Percentiles rank a stretch among this genome's conserved stretches.
These are phyloP conservation scores for Catunica adiposa DNA, from an alignment of 2,329 filamentous ascomycete species.

Conservation along the genomic window DNA sequence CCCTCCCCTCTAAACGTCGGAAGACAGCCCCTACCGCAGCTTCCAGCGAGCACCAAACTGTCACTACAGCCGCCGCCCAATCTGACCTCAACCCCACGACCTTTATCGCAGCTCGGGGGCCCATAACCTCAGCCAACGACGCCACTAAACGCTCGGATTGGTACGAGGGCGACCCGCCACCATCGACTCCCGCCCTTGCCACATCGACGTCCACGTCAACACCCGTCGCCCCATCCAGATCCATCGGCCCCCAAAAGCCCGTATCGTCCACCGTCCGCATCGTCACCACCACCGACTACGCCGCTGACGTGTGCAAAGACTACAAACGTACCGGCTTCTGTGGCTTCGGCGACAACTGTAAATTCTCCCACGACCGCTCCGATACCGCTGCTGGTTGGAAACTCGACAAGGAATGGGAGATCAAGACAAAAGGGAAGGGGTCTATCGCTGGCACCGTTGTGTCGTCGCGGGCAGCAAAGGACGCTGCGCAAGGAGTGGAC, in stretches of 20 bases:
- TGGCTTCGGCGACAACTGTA: constrained; percentile 55
- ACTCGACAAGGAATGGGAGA: constrained; percentile 87
- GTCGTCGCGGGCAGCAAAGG: constrained; percentile 38
- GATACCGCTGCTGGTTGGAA: constrained; percentile 90
- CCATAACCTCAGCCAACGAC: constrained; percentile 59
- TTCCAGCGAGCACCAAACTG: constrained; percentile 14
- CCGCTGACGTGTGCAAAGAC: constrained; percentile 89
- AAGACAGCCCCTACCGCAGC: constrained; percentile 1
- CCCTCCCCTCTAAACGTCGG: constrained; percentile 4
- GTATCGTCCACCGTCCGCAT: constrained; percentile 81
- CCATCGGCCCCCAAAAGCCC: constrained; percentile 69
- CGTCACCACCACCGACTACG: constrained; percentile 78
- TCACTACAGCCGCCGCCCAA: no score
- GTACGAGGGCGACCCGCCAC: constrained; percentile 53
- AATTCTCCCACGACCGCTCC: constrained; percentile 59
- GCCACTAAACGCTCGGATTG: constrained; percentile 81
- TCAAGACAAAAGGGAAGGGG: constrained; percentile 55
- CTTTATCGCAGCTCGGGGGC: constrained; percentile 41
- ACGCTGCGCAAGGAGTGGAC: constrained; percentile 16
- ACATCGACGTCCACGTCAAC: constrained; percentile 53
- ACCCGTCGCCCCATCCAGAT: constrained; percentile 46
- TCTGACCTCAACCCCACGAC: constrained; percentile 29
- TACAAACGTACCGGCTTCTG: constrained; percentile 67
- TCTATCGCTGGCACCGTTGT: constrained; percentile 43
- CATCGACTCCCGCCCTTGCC: constrained; percentile 32